Base-by-base conservation (phyloP, 2,329 filamentous ascomycete genomes). In the Trichoderma citrinoviride region DNA sequence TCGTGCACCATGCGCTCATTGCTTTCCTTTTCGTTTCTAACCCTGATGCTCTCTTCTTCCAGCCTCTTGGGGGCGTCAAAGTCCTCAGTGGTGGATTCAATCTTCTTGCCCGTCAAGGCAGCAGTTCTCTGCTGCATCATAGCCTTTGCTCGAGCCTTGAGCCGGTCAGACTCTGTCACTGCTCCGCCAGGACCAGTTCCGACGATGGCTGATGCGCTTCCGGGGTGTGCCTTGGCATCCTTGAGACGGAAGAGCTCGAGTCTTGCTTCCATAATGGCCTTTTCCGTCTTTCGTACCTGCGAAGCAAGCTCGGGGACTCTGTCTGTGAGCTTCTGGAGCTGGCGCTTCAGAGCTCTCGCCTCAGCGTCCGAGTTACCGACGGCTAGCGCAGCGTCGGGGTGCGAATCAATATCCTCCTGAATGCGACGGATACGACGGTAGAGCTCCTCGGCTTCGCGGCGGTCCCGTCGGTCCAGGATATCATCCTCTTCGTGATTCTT, bases 101-200 rank as follows among this genome's bases (percentile, higher is more conserved):
- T 80, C 74, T 93, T 93, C 77, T 90, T 92, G 65, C 95, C 95
- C 23, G 93, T 92, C 68, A 99, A 80, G 19, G 95, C 94, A 64
- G 95, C 95, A 70, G 95, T 93, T 66, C 95, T 90, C 73, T 97
- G 93, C 79, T 98, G 94, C 95, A 99, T 99, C 88, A 97, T 96
- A 44, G 94, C 94, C 79, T 93, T 96, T 37, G 95, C 94, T 70
- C 93, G 88, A 41, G 95, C 95, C 81, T 97, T 98, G 70, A 98
- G 86, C 61, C 94, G 88, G 78, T 99, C 95, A 3, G 92, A 90
- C 77, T 99, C 95, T 0, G 95, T 99, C 47, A 99, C 87, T 50
- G 87, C 80, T 60, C 95, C 95, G 49, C 94, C 94, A 65, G 93
- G 94, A 10, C 95, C 95, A 67, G 94, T 98, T 52, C 95, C 95